Evolutionary conservation across 768 basidiomycete species (phyloP).

Genomic region (Pleurotus platypus): DNA sequence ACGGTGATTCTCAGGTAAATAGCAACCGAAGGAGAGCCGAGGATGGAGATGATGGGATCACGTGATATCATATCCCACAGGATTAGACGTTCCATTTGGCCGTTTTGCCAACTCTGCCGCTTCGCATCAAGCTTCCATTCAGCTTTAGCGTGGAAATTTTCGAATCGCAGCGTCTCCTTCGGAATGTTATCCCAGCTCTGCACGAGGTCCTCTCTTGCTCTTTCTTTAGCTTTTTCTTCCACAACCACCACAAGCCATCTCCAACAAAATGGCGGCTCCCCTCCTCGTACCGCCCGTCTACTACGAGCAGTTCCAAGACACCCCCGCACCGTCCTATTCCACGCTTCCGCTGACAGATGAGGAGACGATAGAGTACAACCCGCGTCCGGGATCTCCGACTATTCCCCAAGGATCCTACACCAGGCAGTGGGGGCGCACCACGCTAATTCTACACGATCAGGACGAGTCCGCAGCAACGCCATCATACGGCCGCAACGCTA

Average conservation of each 20-base stretch:
- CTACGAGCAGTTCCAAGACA: conserved; percentile 11
- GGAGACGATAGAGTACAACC: conserved; percentile 34
- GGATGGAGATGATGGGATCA: neutral
- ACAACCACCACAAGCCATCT: no score
- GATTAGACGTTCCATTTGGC: conserved; percentile 7
- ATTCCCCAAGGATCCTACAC: conserved; percentile 22
- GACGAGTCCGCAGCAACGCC: conserved; percentile 25
- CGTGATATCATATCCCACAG: neutral
- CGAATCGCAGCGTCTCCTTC: conserved; percentile 7
- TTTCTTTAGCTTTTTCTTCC: conserved; percentile 1
- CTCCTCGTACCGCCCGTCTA: conserved; percentile 13
- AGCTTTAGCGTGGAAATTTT: conserved; percentile 9
- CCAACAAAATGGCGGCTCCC: neutral
- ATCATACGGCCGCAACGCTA: conserved; percentile 30
- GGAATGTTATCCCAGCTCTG: conserved; percentile 6
- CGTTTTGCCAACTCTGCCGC: neutral
- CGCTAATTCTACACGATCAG: conserved; percentile 34
- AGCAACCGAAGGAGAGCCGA: neutral
- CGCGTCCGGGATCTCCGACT: conserved; percentile 21
- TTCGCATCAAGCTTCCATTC: conserved; percentile 7
- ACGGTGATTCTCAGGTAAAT: neutral
- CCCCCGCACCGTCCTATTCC: conserved; percentile 28
- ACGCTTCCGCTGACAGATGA: conserved; percentile 27
- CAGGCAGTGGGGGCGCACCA: conserved; percentile 29
- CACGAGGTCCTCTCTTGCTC: neutral